Evolutionary conservation across 345 rosid genomes (phyloP).

Genomic region (Salix exigua): DNA sequence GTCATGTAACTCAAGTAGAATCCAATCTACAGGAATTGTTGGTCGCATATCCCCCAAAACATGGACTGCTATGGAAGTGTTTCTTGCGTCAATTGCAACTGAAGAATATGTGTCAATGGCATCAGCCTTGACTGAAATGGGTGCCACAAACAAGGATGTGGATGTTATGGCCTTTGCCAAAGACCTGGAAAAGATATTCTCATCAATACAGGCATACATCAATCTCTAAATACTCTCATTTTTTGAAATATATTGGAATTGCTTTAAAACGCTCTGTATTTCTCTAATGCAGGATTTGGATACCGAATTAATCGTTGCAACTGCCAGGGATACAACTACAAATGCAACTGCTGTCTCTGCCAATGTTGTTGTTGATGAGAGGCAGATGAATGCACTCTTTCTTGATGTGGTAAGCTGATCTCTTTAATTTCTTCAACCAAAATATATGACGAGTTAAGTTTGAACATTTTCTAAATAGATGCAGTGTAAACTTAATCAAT

Average conservation of each 20-base stretch:
- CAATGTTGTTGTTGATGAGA: slow-evolving; percentile 76
- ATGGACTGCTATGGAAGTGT: slow-evolving; percentile 92
- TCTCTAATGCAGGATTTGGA: slow-evolving; percentile 65
- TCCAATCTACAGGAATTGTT: slow-evolving; percentile 66
- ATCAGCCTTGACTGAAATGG: slow-evolving; percentile 91
- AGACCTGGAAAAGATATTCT: slow-evolving; percentile 87
- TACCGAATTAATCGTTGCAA: slow-evolving; percentile 79
- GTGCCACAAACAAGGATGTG: slow-evolving; percentile 88
- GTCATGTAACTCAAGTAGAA: slow-evolving; percentile 5
- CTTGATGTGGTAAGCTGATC: slow-evolving; percentile 71
- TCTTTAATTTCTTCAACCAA: not conserved
- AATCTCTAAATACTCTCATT: slow-evolving; percentile 14
- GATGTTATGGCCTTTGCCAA: slow-evolving; percentile 76
- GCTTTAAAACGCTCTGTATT: not conserved
- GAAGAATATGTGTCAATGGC: slow-evolving; percentile 93
- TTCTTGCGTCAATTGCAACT: slow-evolving; percentile 72
- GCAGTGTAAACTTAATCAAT: not conserved
- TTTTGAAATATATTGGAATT: not conserved
- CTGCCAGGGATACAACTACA: slow-evolving; percentile 64
- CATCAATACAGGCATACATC: slow-evolving; percentile 76
- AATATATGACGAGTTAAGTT: not conserved
- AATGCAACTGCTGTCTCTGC: slow-evolving; percentile 84
- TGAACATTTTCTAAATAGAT: not conserved
- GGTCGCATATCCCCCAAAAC: slow-evolving; percentile 97
- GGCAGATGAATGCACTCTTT: slow-evolving; percentile 97